phyloP scores from a whole-genome alignment of 371 early-diverging fungal genomes.

The Thermomucor indicae-seudaticae region DNA sequence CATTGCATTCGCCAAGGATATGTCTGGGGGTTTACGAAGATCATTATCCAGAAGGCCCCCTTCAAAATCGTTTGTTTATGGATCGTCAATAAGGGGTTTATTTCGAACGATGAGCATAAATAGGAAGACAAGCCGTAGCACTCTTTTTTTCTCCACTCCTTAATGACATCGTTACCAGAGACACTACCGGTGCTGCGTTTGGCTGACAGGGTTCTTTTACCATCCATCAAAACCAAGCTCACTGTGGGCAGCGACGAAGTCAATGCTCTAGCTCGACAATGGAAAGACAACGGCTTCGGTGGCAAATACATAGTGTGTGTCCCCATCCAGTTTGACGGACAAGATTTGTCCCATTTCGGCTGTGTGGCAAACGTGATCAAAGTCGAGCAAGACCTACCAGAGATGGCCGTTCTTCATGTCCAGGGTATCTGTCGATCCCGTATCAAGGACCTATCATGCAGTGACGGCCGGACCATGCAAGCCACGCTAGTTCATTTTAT shows the following conservation, averaged over 20 bases:
- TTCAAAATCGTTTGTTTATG: too few relatives aligned
- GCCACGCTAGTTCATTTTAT: constrained; percentile 15
- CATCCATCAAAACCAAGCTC: constrained; percentile 22
- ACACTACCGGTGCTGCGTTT: constrained; percentile 24
- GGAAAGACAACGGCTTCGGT: too few relatives aligned
- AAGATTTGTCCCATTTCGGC: constrained; percentile 15
- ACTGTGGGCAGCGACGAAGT: constrained; percentile 15
- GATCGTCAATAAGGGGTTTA: too few relatives aligned
- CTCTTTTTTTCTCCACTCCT: neutral
- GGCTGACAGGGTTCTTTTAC: constrained; percentile 21
- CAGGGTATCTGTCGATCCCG: constrained; percentile 33
- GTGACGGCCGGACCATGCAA: constrained; percentile 9
- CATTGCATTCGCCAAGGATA: too few relatives aligned
- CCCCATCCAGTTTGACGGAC: constrained; percentile 7
- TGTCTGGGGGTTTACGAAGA: too few relatives aligned
- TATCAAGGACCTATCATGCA: constrained; percentile 17
- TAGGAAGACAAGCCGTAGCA: too few relatives aligned
- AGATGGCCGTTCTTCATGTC: constrained; percentile 12
- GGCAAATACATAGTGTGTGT: constrained; percentile 26
- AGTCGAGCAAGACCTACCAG: constrained; percentile 20
- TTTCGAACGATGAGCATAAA: too few relatives aligned
- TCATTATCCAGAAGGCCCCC: too few relatives aligned
- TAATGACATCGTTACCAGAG: neutral
- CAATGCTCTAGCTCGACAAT: neutral
- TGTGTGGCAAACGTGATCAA: constrained; percentile 25